Evolutionary conservation across 257 asterid species (phyloP), one percentile per base, ranked within the genome.

Genomic region (Forsythia suspensa): DNA sequence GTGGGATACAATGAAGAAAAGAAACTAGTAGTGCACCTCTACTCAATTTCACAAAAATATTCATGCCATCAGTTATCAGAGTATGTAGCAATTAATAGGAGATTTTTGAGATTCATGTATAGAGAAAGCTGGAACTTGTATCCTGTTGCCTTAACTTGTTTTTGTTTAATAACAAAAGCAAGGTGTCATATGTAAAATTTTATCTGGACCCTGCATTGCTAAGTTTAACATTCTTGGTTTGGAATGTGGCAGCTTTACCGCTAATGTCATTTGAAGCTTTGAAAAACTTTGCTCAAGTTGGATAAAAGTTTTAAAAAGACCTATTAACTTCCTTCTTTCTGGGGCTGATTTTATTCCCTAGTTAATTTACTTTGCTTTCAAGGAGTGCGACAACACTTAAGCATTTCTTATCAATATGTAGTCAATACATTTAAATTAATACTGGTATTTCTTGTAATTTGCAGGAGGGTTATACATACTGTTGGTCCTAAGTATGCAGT

Each of bases 401-500:
- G 40, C 67, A 24, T 39, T 41, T 36, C 65, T 57, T 63, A 74
- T 70, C 16, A 55, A 18, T 73, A 37, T 66, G 37, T 37, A 29
- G 39, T 76, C 69, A 37, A 71, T 44, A 52, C 44, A 38, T 73
- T 74, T 44, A 40, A 52, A 68, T 37, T 15, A 66, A 66, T 67
- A 38, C n/a, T 55, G 52, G 55, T 36, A 12, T 81, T 70, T 61
- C 82, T 48, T 80, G 75, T 81, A 70, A 79, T 79, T 87, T 86
- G 73, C 92, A 96, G 99, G 96, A 92, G 95, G 92, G 92, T 96
- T 80, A 89, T 96, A 77, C 99, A 96, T 84, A 96, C 98, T 59
- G 99, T 96, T 77, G 99, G 98, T 80, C 99, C 99, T 6, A 96
- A 96, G 81, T 96, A 96, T 88, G 98, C 98, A 44, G 92, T 91